phyloP scores from a whole-genome alignment of 164 flowering plant species.

The Nelumbo lutea region DNA sequence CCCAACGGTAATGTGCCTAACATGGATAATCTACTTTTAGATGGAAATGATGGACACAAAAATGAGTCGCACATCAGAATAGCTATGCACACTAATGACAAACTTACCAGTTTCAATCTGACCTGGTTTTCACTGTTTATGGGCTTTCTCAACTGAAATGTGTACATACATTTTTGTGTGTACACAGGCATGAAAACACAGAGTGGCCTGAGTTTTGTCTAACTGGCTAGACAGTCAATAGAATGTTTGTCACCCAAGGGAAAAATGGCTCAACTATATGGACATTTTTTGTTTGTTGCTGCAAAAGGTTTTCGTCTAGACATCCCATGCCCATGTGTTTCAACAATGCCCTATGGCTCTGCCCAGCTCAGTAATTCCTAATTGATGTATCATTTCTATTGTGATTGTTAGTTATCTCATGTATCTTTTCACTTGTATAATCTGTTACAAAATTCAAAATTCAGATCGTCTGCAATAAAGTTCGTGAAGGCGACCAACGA shows the following conservation, averaged over 20 bases:
- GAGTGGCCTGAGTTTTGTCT: too few relatives aligned
- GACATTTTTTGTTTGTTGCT: too few relatives aligned
- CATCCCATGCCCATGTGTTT: background rate
- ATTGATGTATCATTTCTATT: background rate
- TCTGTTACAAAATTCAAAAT: slow-evolving; percentile 8
- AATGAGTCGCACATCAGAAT: background rate
- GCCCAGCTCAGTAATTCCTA: background rate
- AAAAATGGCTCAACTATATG: too few relatives aligned
- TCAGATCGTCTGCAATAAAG: slow-evolving; percentile 94
- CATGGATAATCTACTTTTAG: background rate
- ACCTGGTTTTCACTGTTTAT: background rate
- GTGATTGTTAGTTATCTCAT: background rate
- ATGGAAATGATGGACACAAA: background rate
- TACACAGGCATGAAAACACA: too few relatives aligned
- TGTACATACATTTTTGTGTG: too few relatives aligned
- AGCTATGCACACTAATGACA: background rate
- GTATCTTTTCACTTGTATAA: slow-evolving; percentile 7
- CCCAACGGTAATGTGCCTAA: slow-evolving; percentile 58
- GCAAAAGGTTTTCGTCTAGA: too few relatives aligned
- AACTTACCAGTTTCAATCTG: background rate
- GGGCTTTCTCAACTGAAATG: background rate
- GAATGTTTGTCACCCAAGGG: too few relatives aligned
- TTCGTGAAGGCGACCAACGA: slow-evolving; percentile 87
- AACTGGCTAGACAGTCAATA: too few relatives aligned
- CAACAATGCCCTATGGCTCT: background rate